phyloP scores from a whole-genome alignment of 495 filamentous ascomycete species.

The Aspergillus haitiensis region DNA sequence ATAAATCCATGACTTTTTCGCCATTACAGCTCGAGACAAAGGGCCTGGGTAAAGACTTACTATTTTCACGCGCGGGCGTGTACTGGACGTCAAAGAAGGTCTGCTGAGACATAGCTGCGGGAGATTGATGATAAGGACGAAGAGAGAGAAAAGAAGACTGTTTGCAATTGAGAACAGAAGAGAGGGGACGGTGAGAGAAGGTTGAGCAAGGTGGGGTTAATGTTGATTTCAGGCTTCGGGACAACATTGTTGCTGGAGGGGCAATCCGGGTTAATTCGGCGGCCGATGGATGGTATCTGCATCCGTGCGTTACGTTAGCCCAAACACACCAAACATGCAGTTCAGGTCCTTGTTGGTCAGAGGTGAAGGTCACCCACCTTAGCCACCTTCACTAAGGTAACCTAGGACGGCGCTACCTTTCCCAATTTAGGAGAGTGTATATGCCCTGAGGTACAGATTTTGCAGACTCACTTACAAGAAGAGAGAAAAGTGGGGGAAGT shows the following conservation, averaged over 20 bases:
- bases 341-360: conserved; percentile 14
- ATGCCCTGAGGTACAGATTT: neutral
- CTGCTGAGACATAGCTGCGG: conserved; percentile 58
- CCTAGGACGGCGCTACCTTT: too few species aligned
- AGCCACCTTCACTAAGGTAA: neutral
- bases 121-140: conserved; percentile 62
- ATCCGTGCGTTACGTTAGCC: conserved; percentile 27
- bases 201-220: conserved; percentile 48
- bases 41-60: conserved; percentile 50
- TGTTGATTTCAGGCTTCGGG: conserved; percentile 48
- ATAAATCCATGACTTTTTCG: neutral
- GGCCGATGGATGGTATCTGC: conserved; percentile 28
- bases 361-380: neutral
- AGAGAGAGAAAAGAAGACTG: conserved; percentile 42
- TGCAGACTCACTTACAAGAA: conserved; percentile 15
- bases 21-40: neutral
- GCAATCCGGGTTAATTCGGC: conserved; percentile 34
- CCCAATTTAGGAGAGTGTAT: too few species aligned
- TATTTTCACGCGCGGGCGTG: conserved; percentile 55
- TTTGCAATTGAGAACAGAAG: conserved; percentile 44
- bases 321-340: conserved; percentile 25
- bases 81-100: conserved; percentile 66
- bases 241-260: conserved; percentile 54
- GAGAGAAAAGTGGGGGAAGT: neutral
- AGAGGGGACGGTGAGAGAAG: conserved; percentile 48